These are phyloP conservation scores for Hyaloscypha finlandica DNA, from an alignment of 495 filamentous ascomycete species.

Conservation along the genomic window DNA sequence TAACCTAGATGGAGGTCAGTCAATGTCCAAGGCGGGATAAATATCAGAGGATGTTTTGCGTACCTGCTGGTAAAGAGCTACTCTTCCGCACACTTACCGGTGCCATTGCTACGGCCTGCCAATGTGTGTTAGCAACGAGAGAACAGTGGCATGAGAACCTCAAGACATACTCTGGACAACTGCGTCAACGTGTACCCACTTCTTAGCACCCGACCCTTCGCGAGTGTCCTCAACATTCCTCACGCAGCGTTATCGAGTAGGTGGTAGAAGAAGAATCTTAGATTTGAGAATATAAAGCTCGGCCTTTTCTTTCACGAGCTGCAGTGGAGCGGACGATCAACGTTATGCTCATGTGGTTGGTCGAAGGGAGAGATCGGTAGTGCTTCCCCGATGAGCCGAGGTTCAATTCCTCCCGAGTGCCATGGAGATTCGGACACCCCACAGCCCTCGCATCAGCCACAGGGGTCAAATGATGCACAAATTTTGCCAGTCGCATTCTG, in stretches of 20 bases:
- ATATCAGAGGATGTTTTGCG: slow-evolving; percentile 11
- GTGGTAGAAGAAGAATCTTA: slow-evolving; percentile 24
- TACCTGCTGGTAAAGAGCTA: slow-evolving; percentile 57
- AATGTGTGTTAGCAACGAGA: slow-evolving; percentile 18
- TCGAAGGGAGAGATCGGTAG: slow-evolving; percentile 8
- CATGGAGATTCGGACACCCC: too few relatives aligned
- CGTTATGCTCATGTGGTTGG: slow-evolving; percentile 23
- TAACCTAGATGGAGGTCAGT: slow-evolving; percentile 61
- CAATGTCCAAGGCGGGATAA: slow-evolving; percentile 24
- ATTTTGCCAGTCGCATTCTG: slow-evolving; percentile 14
- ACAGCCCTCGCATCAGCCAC: background rate
- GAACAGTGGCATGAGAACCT: background rate
- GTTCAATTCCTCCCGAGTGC: background rate
- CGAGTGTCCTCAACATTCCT: slow-evolving; percentile 49
- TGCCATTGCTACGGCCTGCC: slow-evolving; percentile 24
- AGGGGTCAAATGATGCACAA: slow-evolving; percentile 19
- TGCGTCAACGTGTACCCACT: slow-evolving; percentile 34
- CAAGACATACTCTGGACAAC: slow-evolving; percentile 35
- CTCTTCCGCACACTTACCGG: slow-evolving; percentile 54
- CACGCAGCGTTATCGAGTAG: slow-evolving; percentile 30
- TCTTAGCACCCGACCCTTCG: slow-evolving; percentile 45
- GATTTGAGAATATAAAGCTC: slow-evolving; percentile 2
- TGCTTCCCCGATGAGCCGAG: slow-evolving; percentile 12
- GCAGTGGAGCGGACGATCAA: slow-evolving; percentile 11
- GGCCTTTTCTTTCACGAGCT: slow-evolving; percentile 18